Percentiles rank a stretch among this genome's conserved stretches.
phyloP scores from a whole-genome alignment of 192 early-diverging fungal species.

The Coemansia sp. region DNA sequence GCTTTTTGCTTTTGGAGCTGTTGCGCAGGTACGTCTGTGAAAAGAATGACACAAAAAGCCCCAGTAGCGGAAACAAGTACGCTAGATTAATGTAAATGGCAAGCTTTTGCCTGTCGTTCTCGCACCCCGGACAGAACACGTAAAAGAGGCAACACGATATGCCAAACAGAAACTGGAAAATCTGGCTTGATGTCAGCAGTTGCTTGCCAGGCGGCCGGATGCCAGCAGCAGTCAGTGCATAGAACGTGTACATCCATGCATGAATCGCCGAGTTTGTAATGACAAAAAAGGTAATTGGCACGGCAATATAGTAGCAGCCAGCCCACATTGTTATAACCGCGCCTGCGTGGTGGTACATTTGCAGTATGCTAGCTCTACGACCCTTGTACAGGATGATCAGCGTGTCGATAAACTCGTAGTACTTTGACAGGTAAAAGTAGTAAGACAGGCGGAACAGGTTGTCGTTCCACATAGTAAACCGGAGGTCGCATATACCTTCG shows the following conservation, averaged over 20 bases:
- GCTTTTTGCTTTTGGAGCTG: conserved; percentile 3
- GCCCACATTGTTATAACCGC: conserved; percentile 90
- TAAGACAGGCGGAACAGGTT: conserved; percentile 75
- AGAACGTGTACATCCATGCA: conserved; percentile 87
- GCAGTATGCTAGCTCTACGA: conserved; percentile 67
- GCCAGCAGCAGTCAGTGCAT: conserved; percentile 70
- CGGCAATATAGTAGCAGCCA: conserved; percentile 70
- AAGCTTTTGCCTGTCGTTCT: conserved; percentile 59
- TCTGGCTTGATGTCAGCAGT: conserved; percentile 81
- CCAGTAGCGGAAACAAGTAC: conserved; percentile 76
- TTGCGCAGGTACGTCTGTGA: conserved; percentile 61
- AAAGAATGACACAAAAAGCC: conserved; percentile 75
- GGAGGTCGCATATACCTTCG: conserved; percentile 69
- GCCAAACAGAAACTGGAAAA: conserved; percentile 82
- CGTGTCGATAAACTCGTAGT: conserved; percentile 88
- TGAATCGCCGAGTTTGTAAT: conserved; percentile 81
- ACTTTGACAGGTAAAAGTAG: conserved; percentile 87
- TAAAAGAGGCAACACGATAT: conserved; percentile 66
- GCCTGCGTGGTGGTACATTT: conserved; percentile 87
- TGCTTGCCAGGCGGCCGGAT: conserved; percentile 76
- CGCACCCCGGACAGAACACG: conserved; percentile 65
- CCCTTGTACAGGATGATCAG: conserved; percentile 82
- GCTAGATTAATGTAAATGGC: conserved; percentile 69
- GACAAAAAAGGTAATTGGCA: conserved; percentile 84
- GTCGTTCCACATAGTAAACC: conserved; percentile 66